Evolutionary conservation across 1,284 basidiomycete genomes (phyloP), one percentile per base, ranked within the genome.

Genomic region (Porodaedalea pini): DNA sequence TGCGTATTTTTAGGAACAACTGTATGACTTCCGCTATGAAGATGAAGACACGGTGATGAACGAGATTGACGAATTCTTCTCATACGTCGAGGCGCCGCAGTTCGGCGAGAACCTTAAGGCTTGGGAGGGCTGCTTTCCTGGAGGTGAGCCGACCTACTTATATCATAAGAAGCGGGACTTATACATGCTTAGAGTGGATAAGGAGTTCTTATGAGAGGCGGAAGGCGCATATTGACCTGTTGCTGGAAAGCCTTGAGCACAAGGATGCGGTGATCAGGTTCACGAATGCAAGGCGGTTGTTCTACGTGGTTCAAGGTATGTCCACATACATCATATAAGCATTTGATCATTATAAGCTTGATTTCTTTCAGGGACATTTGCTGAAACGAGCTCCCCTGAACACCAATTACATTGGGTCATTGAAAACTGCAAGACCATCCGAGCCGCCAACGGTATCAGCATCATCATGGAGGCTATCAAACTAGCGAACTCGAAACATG

Each of bases 51-150:
- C 90, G 15, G 85, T 98, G 44, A 88, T 95, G 78, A 91, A 92
- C 66, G 97, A 98, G 72, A 88, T 99, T 47, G 92, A 98, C 63
- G 97, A 99, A 73, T 98, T 99, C 74, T 99, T 97, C 73, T 94
- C 94, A 25, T 99, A 98, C 73, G 88, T 96, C 58, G 96, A 99
- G 75, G 93, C 94, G 78, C 85, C 89, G 0, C 90, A 94, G 69
- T 86, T 95, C 13, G 83, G 85, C 2, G 92, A 95, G 77, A 94
- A 94, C 69, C 75, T 92, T 61, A 87, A 85, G 65, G 87, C 89
- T 44, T 98, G 94, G 88, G 83, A 89, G 66, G 88, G 88, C 43
- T 90, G 86, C 41, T 94, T 91, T 68, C 72, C 78, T 36, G 83
- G 83, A 71, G 87, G 91, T 88, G 66, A 63, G 79, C 43, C 23